Percentiles rank a stretch among this genome's conserved stretches.
Evolutionary conservation across 169 alveolate genomes (phyloP).

Genomic region (Plasmodium fragile): DNA sequence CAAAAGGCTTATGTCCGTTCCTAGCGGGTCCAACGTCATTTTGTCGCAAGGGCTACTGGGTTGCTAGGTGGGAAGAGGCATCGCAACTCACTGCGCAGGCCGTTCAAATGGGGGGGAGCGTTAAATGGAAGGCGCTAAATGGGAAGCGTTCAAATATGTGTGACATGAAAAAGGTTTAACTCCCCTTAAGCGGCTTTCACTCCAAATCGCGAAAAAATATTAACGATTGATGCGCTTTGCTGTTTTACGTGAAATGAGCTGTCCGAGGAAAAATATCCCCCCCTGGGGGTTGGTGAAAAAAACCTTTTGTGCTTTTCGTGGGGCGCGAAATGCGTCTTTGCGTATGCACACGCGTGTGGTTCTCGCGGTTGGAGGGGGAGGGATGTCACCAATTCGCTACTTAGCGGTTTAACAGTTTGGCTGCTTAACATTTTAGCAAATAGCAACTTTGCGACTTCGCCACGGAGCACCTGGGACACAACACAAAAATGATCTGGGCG

Average conservation of each 20-base stretch:
- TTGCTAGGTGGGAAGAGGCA: background rate
- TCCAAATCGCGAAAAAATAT: background rate
- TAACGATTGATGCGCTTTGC: background rate
- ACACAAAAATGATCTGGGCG: background rate
- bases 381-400: background rate
- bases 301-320: background rate
- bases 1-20: constrained; percentile 37
- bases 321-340: background rate
- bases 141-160: background rate
- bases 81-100: too few relatives aligned
- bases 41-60: background rate
- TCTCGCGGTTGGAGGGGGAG: background rate
- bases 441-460: background rate
- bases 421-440: background rate
- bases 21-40: constrained; percentile 24
- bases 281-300: background rate
- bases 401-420: background rate
- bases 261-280: background rate
- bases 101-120: too few relatives aligned
- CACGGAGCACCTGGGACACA: background rate
- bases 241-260: background rate
- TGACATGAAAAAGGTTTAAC: background rate
- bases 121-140: too few relatives aligned
- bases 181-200: background rate
- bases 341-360: background rate